Conservation (phyloP, 345 rosid genomes). For the Moringa oleifera region DNA sequence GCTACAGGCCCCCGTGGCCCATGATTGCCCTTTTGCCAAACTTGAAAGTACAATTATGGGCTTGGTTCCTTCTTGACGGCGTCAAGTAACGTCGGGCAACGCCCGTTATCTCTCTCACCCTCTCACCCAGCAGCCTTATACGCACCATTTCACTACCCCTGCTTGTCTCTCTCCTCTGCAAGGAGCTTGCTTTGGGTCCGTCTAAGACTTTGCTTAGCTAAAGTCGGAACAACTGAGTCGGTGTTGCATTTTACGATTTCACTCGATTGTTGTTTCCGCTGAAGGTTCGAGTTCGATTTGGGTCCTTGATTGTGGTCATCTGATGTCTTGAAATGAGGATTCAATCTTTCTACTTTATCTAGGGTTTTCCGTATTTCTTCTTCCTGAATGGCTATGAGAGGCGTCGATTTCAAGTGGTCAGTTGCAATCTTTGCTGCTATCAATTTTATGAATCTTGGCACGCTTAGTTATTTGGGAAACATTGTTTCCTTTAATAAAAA, state of each 20-base stretch:
- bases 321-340: slow-evolving; percentile 11
- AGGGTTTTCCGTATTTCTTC: background rate
- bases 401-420: slow-evolving; percentile 96
- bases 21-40: no score
- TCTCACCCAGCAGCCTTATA: background rate
- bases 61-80: background rate
- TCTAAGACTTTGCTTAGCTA: background rate
- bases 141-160: background rate
- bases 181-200: background rate
- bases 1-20: no score
- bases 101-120: background rate
- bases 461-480: background rate
- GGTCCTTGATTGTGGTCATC: background rate
- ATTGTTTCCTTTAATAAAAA: no score
- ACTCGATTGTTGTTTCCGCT: background rate
- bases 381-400: slow-evolving; percentile 69
- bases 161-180: background rate
- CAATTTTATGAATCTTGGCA: background rate
- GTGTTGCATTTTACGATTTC: background rate
- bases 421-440: slow-evolving; percentile 3
- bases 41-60: no score
- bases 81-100: background rate
- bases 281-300: slow-evolving; percentile 6
- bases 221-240: background rate
- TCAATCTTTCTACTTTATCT: background rate